phyloP scores from a whole-genome alignment of 768 basidiomycete species.

The Amanita pallidorosea region DNA sequence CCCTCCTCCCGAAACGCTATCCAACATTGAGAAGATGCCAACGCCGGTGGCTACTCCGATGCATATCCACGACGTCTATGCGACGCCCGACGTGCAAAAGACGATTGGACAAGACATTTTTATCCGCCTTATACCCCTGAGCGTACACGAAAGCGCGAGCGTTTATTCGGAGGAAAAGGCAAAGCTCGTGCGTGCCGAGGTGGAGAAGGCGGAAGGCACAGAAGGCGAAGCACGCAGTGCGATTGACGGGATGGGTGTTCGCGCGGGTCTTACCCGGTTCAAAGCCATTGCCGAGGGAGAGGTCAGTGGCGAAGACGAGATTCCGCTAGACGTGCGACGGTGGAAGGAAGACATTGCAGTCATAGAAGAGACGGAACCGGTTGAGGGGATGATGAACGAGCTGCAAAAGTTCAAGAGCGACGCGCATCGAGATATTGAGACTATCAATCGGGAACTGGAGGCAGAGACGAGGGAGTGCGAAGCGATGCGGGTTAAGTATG shows the following conservation, averaged over 20 bases:
- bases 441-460: constrained; percentile 59
- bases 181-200: constrained; percentile 79
- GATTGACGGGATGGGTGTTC: constrained; percentile 75
- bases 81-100: constrained; percentile 84
- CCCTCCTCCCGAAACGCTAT: constrained; percentile 68
- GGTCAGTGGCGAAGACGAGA: constrained; percentile 50
- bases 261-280: constrained; percentile 57
- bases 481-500: constrained; percentile 76
- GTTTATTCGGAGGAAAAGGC: constrained; percentile 99
- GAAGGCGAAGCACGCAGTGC: constrained; percentile 74
- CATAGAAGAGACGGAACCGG: constrained; percentile 57
- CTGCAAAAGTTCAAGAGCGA: constrained; percentile 46
- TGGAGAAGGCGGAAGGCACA: constrained; percentile 75
- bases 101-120: constrained; percentile 93
- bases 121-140: constrained; percentile 75
- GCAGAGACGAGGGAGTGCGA: constrained; percentile 84
- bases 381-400: constrained; percentile 52
- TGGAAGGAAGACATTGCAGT: constrained; percentile 67
- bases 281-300: constrained; percentile 61
- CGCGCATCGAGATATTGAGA: constrained; percentile 53
- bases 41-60: constrained; percentile 72
- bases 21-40: constrained; percentile 69
- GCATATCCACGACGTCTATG: constrained; percentile 91
- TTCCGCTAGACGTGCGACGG: constrained; percentile 59
- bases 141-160: constrained; percentile 91